Evolutionary conservation across 352 stramenopile species (phyloP), one percentile per base, ranked within the genome.

Genomic region (Hyaloperonospora brassicae): DNA sequence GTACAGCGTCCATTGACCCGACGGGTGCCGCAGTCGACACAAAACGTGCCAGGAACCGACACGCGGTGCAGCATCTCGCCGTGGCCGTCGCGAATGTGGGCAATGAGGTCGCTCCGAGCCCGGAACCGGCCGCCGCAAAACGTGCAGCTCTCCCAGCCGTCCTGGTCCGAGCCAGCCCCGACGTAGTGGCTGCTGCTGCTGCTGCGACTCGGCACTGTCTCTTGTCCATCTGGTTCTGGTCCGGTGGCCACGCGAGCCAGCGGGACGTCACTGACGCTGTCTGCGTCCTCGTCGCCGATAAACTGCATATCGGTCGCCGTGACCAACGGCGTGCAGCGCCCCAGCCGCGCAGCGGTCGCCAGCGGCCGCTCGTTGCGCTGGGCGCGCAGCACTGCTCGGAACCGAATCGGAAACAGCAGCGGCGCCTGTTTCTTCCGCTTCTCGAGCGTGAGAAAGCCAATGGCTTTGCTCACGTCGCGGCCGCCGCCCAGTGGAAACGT

Each of bases 361-460:
- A 56, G 48, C 12, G 59, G 35, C 25, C 60, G 65, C 43, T 75
- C 54, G 30, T 72, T 57, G 42, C 73, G 52, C 40, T 66, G 55
- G 5, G 72, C 68, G 0, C 67, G 62, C 14, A 60, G 51, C 36
- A 84, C 53, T 7, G 76, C 76, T 42, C 73, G 57, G 38, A 86
- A 79, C 39, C 73, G 68, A 53, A 86, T 72, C 6, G 76, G 76
- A 38, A 86, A 86, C 13, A 86, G 52, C 47, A 86, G 51, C n/a
- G 76, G 59, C 41, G 57, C 50, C 42, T 84, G 72, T 41, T 81
- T 72, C 54, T 86, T 86, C 48, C 65, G 72, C 56, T 84, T 84
- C 53, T 86, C 76, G n/a, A 86, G 52, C 12, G 76, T 86, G 7
- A 86, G 38, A 31, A 79, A 80, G 2, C 76, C 76, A 50, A 84